Percentiles rank a stretch among this genome's conserved stretches.
Evolutionary conservation across 2,329 filamentous ascomycete species (phyloP).

Genomic region (Calonectria multiphialidica): DNA sequence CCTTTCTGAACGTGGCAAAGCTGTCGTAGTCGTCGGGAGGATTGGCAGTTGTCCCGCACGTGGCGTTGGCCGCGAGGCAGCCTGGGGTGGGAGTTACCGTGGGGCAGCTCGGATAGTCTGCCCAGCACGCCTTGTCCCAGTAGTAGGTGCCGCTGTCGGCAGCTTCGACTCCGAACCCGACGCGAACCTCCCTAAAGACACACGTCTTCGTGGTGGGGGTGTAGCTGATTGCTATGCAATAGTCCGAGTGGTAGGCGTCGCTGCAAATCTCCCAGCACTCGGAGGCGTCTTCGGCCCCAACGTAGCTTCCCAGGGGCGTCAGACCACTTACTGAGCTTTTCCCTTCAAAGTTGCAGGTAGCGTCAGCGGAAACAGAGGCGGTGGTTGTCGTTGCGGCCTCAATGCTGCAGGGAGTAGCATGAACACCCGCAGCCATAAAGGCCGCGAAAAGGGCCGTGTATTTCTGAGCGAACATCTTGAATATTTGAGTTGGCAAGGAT

Average conservation of each 20-base stretch:
- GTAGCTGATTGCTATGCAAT: constrained; percentile 8
- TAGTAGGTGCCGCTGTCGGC: background rate
- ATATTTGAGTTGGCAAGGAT: background rate
- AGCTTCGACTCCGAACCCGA: background rate
- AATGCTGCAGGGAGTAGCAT: background rate
- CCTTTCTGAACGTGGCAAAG: constrained; percentile 1
- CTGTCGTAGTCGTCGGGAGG: background rate
- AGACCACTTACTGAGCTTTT: background rate
- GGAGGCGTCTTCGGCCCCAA: background rate
- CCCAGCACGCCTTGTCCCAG: constrained; percentile 13
- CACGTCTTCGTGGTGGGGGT: background rate
- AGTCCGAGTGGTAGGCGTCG: background rate
- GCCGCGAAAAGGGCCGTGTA: background rate
- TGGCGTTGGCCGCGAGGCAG: background rate
- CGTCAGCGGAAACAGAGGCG: background rate
- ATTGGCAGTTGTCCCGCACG: background rate
- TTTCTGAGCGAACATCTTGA: background rate
- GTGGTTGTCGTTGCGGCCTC: background rate
- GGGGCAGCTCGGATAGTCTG: background rate
- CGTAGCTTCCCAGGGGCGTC: background rate
- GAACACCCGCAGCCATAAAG: background rate
- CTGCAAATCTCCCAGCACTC: constrained; percentile 4
- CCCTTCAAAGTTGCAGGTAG: constrained; percentile 5
- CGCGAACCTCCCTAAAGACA: background rate
- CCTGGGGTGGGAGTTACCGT: background rate